phyloP scores from a whole-genome alignment of 2,329 filamentous ascomycete genomes.

The Colletotrichum sp. region DNA sequence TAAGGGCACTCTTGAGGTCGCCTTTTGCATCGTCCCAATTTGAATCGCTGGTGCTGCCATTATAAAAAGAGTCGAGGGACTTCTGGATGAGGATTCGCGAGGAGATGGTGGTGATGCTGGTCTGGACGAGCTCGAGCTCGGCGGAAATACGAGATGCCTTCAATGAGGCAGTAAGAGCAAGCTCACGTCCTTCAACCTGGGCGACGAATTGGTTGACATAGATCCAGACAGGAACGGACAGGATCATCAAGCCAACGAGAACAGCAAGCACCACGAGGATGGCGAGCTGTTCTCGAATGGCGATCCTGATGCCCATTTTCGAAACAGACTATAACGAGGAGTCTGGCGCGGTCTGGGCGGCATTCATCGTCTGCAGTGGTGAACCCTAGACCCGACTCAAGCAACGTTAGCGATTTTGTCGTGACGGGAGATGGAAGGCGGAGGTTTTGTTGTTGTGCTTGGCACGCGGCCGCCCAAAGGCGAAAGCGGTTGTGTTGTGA shows the following conservation, averaged over 20 bases:
- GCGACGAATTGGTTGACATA: constrained; percentile 60
- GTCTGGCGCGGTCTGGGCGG: constrained; percentile 9
- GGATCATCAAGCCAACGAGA: constrained; percentile 74
- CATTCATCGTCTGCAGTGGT: constrained; percentile 19
- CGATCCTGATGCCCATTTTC: constrained; percentile 70
- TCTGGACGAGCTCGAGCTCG: constrained; percentile 79
- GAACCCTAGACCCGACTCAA: neutral
- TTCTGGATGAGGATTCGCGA: constrained; percentile 67
- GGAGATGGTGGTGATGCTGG: constrained; percentile 72
- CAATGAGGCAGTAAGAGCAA: constrained; percentile 81
- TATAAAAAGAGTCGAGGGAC: constrained; percentile 55
- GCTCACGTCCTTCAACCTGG: constrained; percentile 59
- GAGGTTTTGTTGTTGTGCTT: neutral
- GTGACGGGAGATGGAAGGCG: neutral
- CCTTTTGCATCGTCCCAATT: constrained; percentile 65
- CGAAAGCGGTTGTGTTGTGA: neutral
- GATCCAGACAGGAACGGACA: constrained; percentile 77
- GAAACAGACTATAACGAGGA: constrained; percentile 15
- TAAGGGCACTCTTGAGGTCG: constrained; percentile 77
- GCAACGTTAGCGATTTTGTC: neutral
- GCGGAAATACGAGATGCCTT: constrained; percentile 83
- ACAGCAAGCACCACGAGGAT: constrained; percentile 78
- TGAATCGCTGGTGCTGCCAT: constrained; percentile 54
- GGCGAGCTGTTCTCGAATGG: constrained; percentile 86
- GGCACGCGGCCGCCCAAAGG: neutral